Evolutionary conservation across 1,284 basidiomycete genomes (phyloP).

Genomic region (Flammula alnicola): DNA sequence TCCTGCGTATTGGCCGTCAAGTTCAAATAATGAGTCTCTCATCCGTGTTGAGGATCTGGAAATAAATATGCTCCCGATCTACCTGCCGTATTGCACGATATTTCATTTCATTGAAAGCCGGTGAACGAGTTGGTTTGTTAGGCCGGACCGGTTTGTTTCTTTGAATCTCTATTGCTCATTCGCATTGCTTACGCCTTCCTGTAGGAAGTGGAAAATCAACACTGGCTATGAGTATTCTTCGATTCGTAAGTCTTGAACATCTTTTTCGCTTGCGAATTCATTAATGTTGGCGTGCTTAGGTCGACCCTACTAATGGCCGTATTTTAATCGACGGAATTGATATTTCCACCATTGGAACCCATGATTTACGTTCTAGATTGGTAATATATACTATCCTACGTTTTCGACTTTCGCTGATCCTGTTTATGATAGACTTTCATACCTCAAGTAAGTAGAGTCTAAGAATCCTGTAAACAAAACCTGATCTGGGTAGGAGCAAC

Average conservation of each 20-base stretch:
- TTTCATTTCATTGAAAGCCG: constrained; percentile 70
- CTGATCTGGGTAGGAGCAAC: constrained; percentile 64
- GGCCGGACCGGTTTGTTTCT: constrained; percentile 65
- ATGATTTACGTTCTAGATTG: constrained; percentile 80
- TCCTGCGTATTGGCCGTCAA: constrained; percentile 89
- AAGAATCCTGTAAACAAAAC: background rate
- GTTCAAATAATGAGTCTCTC: constrained; percentile 54
- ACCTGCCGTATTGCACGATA: constrained; percentile 78
- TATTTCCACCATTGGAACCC: constrained; percentile 84
- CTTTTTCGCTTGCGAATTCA: background rate
- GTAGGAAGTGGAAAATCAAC: constrained; percentile 76
- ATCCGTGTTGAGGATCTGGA: constrained; percentile 74
- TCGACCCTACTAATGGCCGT: constrained; percentile 79
- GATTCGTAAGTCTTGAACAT: constrained; percentile 63
- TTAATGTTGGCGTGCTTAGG: constrained; percentile 36
- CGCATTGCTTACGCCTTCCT: background rate
- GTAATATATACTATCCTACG: constrained; percentile 41
- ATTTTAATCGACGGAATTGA: constrained; percentile 91
- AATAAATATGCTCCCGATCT: constrained; percentile 85
- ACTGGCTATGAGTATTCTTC: constrained; percentile 83
- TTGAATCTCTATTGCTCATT: constrained; percentile 9
- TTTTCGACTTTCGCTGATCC: background rate
- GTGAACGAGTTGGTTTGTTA: constrained; percentile 74
- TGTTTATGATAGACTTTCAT: constrained; percentile 68
- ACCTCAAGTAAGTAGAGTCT: constrained; percentile 56